These are phyloP conservation scores for Dothistroma pini DNA, from an alignment of 2,329 filamentous ascomycete genomes.

Conservation along the genomic window DNA sequence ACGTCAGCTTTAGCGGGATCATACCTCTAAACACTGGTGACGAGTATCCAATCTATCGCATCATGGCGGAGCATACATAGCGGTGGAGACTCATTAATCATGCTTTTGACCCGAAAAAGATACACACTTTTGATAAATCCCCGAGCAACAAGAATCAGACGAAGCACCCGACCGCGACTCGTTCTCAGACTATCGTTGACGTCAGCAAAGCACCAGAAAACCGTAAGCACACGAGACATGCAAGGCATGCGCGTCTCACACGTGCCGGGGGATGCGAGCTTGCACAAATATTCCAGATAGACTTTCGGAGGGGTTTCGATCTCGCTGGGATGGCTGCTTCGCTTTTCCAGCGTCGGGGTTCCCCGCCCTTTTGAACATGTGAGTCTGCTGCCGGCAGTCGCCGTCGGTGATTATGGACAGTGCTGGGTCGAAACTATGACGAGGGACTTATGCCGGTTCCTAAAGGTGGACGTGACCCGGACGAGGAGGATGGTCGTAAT, in stretches of 20 bases:
- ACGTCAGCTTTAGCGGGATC: conserved; percentile 24
- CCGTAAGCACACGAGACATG: background rate
- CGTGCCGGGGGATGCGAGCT: background rate
- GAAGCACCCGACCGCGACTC: background rate
- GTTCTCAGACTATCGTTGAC: background rate
- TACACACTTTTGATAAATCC: background rate
- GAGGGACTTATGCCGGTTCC: background rate
- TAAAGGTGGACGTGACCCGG: background rate
- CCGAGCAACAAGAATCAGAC: background rate
- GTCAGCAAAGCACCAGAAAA: background rate
- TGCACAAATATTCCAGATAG: background rate
- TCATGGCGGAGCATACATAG: conserved; percentile 6
- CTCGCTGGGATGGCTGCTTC: background rate
- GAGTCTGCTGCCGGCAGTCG: background rate
- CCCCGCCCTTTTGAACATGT: background rate
- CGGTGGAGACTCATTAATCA: background rate
- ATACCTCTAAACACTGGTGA: conserved; percentile 24
- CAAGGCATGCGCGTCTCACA: background rate
- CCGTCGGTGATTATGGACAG: background rate
- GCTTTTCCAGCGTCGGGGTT: background rate
- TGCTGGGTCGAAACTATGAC: background rate
- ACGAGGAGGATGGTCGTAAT: background rate
- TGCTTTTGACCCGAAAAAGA: no score
- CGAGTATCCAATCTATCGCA: conserved; percentile 24
- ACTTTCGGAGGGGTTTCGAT: background rate